Evolutionary conservation across 1,284 basidiomycete species (phyloP), one percentile per base, ranked within the genome.

Genomic region (Cutaneotrichosporon sp.): DNA sequence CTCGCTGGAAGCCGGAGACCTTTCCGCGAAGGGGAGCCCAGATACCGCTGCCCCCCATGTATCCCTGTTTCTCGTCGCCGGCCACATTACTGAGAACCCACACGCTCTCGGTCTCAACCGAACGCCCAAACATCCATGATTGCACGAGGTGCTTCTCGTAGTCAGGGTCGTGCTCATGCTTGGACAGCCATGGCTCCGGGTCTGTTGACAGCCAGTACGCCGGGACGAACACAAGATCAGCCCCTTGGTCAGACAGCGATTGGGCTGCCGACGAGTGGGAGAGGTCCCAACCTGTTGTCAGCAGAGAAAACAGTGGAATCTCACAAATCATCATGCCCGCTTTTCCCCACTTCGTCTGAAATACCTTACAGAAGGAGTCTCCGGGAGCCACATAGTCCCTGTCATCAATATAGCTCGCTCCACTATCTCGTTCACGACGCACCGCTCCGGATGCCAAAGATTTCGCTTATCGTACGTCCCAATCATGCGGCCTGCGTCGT

Each of bases 391-490:
- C 59, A 47, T 74, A 74, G 4, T 71, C 63, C 17, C 71, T 69
- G 22, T 9, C 1, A 29, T 57, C 55, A 57, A 49, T 3, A n/a
- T n/a, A n/a, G n/a, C n/a, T n/a, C n/a, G n/a, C n/a, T n/a, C n/a
- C n/a, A n/a, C n/a, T n/a, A n/a, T 35, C 19, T 27, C 12, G 10
- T 4, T 11, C 17, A 11, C 17, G 16, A 55, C 67, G 42, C 32
- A 72, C 70, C 70, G 51, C 60, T 75, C 74, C 14, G 71, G 68
- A 52, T 73, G 71, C 74, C 74, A 75, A 1, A 75, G 56, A 53
- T 74, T 75, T 34, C 56, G 59, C 61, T 75, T 75, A 9, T 64
- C 60, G 54, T 74, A 75, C 25, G 61, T 49, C 1, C 65, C 67
- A 3, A 59, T 26, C 2, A 66, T 26, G 17, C 61, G 42, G 4